phyloP scores from a whole-genome alignment of 495 filamentous ascomycete species.

The Trichoderma reesei region DNA sequence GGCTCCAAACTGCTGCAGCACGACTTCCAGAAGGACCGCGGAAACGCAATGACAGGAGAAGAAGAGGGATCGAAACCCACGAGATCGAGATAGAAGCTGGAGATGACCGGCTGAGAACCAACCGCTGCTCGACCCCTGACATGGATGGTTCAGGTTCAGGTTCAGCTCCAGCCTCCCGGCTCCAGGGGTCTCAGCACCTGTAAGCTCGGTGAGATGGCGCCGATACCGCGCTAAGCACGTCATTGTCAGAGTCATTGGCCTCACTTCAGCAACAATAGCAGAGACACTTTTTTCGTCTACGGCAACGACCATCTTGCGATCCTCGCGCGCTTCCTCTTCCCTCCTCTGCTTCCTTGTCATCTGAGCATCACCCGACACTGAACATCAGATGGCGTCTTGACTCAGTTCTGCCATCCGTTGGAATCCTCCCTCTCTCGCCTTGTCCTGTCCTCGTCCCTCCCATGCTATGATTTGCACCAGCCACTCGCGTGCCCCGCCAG shows the following conservation, averaged over 20 bases:
- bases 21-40: too few species aligned
- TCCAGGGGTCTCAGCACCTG: neutral
- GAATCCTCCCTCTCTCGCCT: neutral
- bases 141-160: too few species aligned
- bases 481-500: slow-evolving; percentile 1
- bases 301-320: neutral
- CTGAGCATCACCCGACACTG: too few species aligned
- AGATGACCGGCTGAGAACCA: too few species aligned
- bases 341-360: neutral
- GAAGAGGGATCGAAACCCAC: too few species aligned
- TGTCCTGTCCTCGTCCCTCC: neutral
- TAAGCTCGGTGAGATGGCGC: neutral
- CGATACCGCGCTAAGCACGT: slow-evolving; percentile 7
- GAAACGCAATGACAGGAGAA: too few species aligned
- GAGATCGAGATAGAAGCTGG: too few species aligned
- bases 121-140: too few species aligned
- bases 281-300: neutral
- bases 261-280: neutral
- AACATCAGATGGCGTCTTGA: neutral
- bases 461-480: neutral
- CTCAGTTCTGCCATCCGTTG: neutral
- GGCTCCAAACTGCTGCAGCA: too few species aligned
- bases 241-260: slow-evolving; percentile 1
- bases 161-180: too few species aligned
- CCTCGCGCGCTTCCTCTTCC: neutral